Base-by-base conservation (phyloP, 1,139 yeast species). In the Candida sojae region DNA sequence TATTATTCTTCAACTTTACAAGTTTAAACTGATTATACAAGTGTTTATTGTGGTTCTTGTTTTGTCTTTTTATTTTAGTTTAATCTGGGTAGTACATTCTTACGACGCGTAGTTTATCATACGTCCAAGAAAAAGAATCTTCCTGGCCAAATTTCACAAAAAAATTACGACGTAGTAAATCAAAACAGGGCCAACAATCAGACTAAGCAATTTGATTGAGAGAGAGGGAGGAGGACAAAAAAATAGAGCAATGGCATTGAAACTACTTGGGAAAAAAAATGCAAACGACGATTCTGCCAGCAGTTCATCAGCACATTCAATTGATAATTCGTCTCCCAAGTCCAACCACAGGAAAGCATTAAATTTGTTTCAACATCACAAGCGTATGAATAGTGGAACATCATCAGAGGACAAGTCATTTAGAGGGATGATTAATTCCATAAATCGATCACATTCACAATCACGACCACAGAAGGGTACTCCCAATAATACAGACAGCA, bases 341-440 rank as follows among this genome's bases (percentile, higher is more conserved):
- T 29, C 44, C 7, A 41, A 34, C 21, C 31, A 33, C 21, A 36
- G 39, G 5, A 35, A 29, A 17, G 38, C 46, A 12, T n/a, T 43
- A 9, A 38, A 38, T 32, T 10, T 38, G 13, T 43, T 43, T 17
- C 38, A 43, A 17, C 33, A 42, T 36, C 45, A 36, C 17, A 42
- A 43, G 6, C 37, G 34, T 4, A 36, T 37, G n/a, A 34, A 25
- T 12, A 42, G 39, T 35, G 21, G 25, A 9, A 17, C 35, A 4
- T 41, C 39, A 33, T 40, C 47, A 5, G 40, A 32, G 32, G 51
- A 48, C 13, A 30, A 25, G 10, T 48, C 51, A 13, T 42, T 42
- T 21, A 42, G 44, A 42, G 44, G 44, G 23, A 42, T 42, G 44
- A 30, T 42, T 8, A 42, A 42, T 29, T 35, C 44, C 6, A 5